Conservation (phyloP, 2,329 filamentous ascomycete genomes). For the Aureobasidium namibiae region DNA sequence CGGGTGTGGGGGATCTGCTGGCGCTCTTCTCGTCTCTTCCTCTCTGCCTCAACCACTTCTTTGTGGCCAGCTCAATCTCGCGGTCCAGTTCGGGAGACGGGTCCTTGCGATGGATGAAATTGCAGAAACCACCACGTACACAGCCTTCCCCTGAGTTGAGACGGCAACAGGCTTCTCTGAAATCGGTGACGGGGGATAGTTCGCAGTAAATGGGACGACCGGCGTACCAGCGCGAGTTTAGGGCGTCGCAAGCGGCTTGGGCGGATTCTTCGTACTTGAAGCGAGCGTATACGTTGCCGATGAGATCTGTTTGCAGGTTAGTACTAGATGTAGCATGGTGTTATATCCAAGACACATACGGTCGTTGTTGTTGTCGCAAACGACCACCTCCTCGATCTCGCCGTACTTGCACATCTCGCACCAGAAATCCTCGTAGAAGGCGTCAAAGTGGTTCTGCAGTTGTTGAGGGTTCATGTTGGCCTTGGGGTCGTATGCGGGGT, state of each 20-base stretch:
- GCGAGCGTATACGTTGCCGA: conserved; percentile 97
- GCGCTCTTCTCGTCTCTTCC: conserved; percentile 78
- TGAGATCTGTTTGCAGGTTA: conserved; percentile 56
- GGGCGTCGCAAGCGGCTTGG: conserved; percentile 83
- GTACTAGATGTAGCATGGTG: too few species aligned
- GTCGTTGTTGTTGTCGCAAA: conserved; percentile 99
- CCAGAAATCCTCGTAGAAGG: conserved; percentile 99
- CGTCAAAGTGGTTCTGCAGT: conserved; percentile 98
- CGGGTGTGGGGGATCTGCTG: conserved; percentile 75
- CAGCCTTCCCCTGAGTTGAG: conserved; percentile 93
- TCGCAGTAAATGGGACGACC: conserved; percentile 97
- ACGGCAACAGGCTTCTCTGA: conserved; percentile 92
- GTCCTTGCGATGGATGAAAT: conserved; percentile 98
- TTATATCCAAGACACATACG: conserved; percentile 58
- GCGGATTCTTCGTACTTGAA: conserved; percentile 99
- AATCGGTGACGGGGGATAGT: conserved; percentile 92
- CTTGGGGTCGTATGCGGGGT: conserved; percentile 93
- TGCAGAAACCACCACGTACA: conserved; percentile 93
- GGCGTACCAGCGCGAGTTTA: conserved; percentile 95
- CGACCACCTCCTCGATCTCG: conserved; percentile 92
- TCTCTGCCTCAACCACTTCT: conserved; percentile 88
- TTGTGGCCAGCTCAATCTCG: conserved; percentile 79
- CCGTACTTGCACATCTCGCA: conserved; percentile 99
- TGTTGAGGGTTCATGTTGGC: conserved; percentile 94
- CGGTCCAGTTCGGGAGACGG: conserved; percentile 79